Conservation (phyloP, 331 rosid genomes). For the Quercus phellos region DNA sequence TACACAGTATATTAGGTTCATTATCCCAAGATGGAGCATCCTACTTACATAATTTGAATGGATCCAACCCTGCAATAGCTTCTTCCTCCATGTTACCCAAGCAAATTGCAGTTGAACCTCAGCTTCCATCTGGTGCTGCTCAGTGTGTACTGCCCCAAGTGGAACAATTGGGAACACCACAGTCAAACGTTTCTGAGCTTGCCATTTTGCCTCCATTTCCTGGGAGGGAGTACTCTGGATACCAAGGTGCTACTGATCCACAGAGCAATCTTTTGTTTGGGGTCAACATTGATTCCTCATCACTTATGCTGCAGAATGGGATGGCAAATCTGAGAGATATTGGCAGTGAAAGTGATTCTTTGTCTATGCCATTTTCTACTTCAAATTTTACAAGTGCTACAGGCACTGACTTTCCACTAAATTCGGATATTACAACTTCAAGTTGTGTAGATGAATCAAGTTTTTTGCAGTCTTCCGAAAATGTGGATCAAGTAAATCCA, state of each 20-base stretch:
- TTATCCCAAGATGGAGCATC: constrained; percentile 71
- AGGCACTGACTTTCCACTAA: constrained; percentile 50
- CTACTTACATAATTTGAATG: constrained; percentile 51
- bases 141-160: constrained; percentile 65
- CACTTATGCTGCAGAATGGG: constrained; percentile 74
- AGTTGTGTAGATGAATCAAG: constrained; percentile 61
- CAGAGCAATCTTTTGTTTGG: constrained; percentile 84
- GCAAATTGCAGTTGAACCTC: constrained; percentile 76
- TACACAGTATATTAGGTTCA: constrained; percentile 71
- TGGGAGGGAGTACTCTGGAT: constrained; percentile 76
- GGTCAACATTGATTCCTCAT: constrained; percentile 74
- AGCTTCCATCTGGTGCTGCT: constrained; percentile 56
- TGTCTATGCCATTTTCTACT: constrained; percentile 53
- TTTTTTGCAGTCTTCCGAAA: constrained; percentile 60
- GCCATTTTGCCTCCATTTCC: constrained; percentile 87
- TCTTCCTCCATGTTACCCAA: constrained; percentile 72
- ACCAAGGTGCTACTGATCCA: constrained; percentile 76
- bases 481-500: constrained; percentile 54
- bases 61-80: constrained; percentile 47
- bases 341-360: constrained; percentile 42
- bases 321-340: constrained; percentile 65
- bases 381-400: constrained; percentile 60
- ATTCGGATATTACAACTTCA: constrained; percentile 52
- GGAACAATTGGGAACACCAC: constrained; percentile 65
- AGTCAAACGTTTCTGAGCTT: constrained; percentile 45